Percentiles rank a stretch among this genome's conserved stretches.
Evolutionary conservation across 352 stramenopile species (phyloP).

Genomic region (Aphanomyces astaci): DNA sequence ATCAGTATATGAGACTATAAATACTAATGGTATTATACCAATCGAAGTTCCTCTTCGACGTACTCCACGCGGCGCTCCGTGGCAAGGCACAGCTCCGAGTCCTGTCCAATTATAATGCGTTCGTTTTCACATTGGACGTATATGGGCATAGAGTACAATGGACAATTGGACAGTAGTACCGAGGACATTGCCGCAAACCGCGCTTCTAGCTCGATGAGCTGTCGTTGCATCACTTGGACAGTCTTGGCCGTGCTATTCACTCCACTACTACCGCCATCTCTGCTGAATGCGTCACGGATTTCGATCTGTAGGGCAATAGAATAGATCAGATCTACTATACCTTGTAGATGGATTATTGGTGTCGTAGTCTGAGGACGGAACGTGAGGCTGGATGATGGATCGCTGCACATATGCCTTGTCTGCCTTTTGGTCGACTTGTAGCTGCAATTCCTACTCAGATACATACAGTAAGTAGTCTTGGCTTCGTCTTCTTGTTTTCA

Average conservation of each 20-base stretch:
- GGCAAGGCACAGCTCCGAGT: neutral
- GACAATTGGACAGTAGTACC: too few relatives aligned
- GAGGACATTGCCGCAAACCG: too few relatives aligned
- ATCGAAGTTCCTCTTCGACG: slow-evolving; percentile 8
- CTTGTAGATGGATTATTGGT: neutral
- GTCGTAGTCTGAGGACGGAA: neutral
- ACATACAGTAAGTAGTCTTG: neutral
- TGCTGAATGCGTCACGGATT: too few relatives aligned
- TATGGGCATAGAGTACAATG: too few relatives aligned
- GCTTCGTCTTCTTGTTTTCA: neutral
- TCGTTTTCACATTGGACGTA: neutral
- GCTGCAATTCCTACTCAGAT: neutral
- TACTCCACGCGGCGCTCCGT: slow-evolving; percentile 1
- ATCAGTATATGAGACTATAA: neutral
- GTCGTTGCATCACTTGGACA: too few relatives aligned
- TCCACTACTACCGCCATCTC: too few relatives aligned
- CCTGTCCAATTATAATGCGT: neutral
- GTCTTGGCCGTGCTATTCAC: too few relatives aligned
- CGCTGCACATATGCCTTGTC: neutral
- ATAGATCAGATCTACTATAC: neutral
- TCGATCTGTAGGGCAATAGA: too few relatives aligned
- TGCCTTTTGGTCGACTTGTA: neutral
- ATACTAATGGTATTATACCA: too few relatives aligned
- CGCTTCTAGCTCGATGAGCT: too few relatives aligned
- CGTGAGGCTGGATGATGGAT: neutral